Conservation (phyloP, 2,329 filamentous ascomycete species). For the Mycosphaerella sp. region DNA sequence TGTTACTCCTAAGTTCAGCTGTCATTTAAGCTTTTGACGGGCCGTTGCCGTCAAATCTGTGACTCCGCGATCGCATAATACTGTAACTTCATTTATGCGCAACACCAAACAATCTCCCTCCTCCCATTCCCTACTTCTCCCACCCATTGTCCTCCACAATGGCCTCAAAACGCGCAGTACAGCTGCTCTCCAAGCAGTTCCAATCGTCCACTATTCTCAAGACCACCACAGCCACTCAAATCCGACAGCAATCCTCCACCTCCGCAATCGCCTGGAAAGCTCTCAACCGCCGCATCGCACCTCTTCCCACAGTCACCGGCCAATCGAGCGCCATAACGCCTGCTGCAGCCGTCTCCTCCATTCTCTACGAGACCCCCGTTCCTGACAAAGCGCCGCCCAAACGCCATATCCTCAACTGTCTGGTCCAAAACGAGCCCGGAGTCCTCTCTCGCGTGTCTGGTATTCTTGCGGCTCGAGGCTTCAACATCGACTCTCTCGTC, state of each 20-base stretch:
- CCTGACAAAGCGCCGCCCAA: conserved; percentile 79
- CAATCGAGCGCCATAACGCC: conserved; percentile 71
- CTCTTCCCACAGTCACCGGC: conserved; percentile 56
- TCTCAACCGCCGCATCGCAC: conserved; percentile 80
- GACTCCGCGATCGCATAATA: background rate
- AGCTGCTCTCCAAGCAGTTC: conserved; percentile 21
- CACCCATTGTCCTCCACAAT: conserved; percentile 18
- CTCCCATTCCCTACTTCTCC: background rate
- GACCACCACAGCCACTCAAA: conserved; percentile 23
- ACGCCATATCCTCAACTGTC: conserved; percentile 93
- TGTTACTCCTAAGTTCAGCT: background rate
- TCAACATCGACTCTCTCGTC: conserved; percentile 98
- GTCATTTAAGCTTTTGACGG: background rate
- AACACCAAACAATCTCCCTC: background rate
- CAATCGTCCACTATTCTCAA: conserved; percentile 3
- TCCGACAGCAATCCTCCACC: conserved; percentile 47
- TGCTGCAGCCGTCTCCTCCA: conserved; percentile 91
- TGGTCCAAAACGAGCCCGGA: conserved; percentile 98
- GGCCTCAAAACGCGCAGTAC: conserved; percentile 33
- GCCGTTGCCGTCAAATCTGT: background rate
- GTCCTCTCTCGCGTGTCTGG: conserved; percentile 94
- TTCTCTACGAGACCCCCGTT: conserved; percentile 94
- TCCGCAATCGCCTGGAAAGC: conserved; percentile 97
- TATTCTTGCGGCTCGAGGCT: conserved; percentile 89
- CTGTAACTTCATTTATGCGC: background rate